phyloP scores from a whole-genome alignment of 257 asterid genomes.

The Osmanthus fragrans region DNA sequence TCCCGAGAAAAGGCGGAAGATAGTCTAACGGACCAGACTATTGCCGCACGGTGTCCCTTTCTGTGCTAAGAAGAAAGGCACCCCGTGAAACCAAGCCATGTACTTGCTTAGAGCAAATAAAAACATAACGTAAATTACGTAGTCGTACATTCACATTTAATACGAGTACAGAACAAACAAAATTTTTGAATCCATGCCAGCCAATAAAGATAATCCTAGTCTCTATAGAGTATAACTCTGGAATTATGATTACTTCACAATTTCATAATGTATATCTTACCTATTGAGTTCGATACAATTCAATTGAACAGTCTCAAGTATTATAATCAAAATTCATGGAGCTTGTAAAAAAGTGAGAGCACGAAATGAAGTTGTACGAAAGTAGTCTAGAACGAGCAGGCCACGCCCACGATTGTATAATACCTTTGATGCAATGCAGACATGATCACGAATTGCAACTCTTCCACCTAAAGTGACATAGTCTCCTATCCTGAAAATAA shows the following conservation, averaged over 20 bases:
- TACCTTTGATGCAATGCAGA: conserved; percentile 73
- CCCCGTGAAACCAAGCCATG: too few species aligned
- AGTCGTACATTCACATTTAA: too few species aligned
- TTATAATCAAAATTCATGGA: neutral
- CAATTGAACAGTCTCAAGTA: neutral
- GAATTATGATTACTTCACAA: neutral
- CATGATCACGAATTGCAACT: conserved; percentile 80
- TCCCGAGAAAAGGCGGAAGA: too few species aligned
- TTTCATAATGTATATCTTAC: neutral
- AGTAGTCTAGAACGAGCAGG: neutral
- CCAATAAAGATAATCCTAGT: neutral
- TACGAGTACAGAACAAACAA: neutral
- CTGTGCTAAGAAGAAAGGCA: too few species aligned
- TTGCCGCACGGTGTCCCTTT: too few species aligned
- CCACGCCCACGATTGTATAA: neutral
- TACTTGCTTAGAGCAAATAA: too few species aligned
- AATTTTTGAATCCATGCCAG: neutral
- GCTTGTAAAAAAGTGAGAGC: neutral
- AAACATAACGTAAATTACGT: too few species aligned
- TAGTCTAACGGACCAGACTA: too few species aligned
- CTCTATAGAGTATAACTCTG: neutral
- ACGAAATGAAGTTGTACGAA: neutral
- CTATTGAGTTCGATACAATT: neutral
- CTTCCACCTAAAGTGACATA: conserved; percentile 80
- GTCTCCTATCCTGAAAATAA: conserved; percentile 71